Base-by-base conservation (phyloP, 352 stramenopile species). In the Phytopythium mirpurense region DNA sequence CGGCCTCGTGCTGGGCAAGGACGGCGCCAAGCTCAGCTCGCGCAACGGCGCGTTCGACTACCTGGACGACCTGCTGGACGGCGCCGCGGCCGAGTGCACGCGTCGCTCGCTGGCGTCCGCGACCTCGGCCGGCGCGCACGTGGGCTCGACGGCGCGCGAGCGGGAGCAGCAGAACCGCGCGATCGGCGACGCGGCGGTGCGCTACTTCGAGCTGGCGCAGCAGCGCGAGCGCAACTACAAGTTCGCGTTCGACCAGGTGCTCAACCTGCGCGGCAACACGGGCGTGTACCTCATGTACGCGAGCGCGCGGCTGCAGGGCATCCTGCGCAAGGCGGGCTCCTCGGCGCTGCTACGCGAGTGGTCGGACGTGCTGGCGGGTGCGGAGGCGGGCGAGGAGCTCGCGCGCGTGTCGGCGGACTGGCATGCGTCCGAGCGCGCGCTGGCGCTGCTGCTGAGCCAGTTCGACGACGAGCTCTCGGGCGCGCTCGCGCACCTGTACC, bases 191-290 rank as follows among this genome's bases (percentile, higher is more conserved):
- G 81, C 78, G 1, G 80, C 83, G 10, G 81, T 91, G 54, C 79
- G 79, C 12, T 94, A 92, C 57, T 94, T 91, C 54, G 84, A 94
- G 47, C 59, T 94, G 23, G 77, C 81, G 18, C 84, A 94, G 56
- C 82, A 92, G 49, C 84, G 79, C 32, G 80, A 90, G 53, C 71
- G 79, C 51, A 90, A 89, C 61, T 91, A 94, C 74, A 92, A 91
- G 65, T 92, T 92, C 51, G 64, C 84, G 15, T 91, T 90, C 47
- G 80, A 87, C 63, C 78, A 86, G 27, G 79, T 92, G 54, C 71
- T 92, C 12, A 83, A 83, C 43, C 62, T 90, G 35, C 90, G 88
- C 60, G 84, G 81, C 51, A 92, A 92, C 66, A 91, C 84, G 15
- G 84, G 79, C 21, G 81, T 90, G 43, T 94, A 91, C 54, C 69